Evolutionary conservation across 2,329 filamentous ascomycete genomes (phyloP), one percentile per base, ranked within the genome.

Genomic region (Claviceps maximensis): DNA sequence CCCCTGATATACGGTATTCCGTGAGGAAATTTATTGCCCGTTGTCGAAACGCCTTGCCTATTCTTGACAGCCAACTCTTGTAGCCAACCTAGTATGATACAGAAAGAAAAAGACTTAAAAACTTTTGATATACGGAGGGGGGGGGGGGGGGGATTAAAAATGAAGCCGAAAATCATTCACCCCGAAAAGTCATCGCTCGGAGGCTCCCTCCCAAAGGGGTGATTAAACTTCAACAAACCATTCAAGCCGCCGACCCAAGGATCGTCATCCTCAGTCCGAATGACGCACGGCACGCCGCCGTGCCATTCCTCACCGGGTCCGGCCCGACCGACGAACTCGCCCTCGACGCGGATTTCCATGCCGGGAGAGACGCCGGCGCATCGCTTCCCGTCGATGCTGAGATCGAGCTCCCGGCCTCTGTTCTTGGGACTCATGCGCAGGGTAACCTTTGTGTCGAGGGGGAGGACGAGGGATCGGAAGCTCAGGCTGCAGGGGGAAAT

Each of bases 181-280:
- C n/a, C 40, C 3, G 12, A 2, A 41, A 54, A 58, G 3, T 67
- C 64, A 47, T 67, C 64, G 4, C 59, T 64, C 1, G 59, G 56
- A 21, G 65, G 61, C 31, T 68, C 67, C 55, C 67, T 59, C 29
- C 93, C 93, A 74, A 97, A 97, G 0, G 91, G 90, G 70, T 95
- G 88, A 67, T 98, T 98, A 67, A 97, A 98, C 72, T 98, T 98
- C 60, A 98, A 71, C 62, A 97, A 66, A 10, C 89, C 88, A 64
- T 95, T 98, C 63, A 98, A 69, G 0, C 93, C 91, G 1, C 91
- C 91, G 2, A 98, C 91, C 93, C 93, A 98, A 19, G 91, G 89
- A 67, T 97, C 91, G 62, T 96, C 89, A 47, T 84, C 79, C 57
- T 83, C 79, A 2, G 72, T 69, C 47, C 89, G 76, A 63, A 96